Base-by-base conservation (phyloP, 495 filamentous ascomycete genomes). In the Entonaema liquescens region DNA sequence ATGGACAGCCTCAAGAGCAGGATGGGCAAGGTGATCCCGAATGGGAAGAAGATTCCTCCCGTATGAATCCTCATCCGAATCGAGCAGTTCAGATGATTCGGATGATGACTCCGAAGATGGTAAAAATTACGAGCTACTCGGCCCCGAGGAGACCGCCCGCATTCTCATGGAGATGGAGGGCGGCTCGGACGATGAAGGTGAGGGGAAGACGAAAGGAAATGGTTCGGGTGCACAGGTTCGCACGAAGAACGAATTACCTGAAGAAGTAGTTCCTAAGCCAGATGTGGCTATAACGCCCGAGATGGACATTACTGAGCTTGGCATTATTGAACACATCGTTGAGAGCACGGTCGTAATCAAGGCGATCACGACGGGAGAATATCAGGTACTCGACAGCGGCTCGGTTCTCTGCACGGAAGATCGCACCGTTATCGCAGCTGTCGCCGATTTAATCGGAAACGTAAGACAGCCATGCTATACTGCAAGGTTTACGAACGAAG, bases 401-500 rank as follows among this genome's bases (percentile, higher is more conserved):
- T 97, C 95, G 0, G 83, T 97, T 15, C 86, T 99, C 2, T 97
- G 93, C 78, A 84, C 89, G n/a, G 88, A 87, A 70, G 87, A 95
- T 71, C 84, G 93, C 38, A 85, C 82, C 28, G 83, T 97, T 11
- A 83, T 97, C 64, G 95, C 95, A 25, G 88, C 88, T 21, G 85
- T 99, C 4, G 82, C 89, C 5, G 95, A 98, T 69, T 91, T 91
- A 2, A 75, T 98, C 12, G 95, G 94, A 36, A 83, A 90, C 69
- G 93, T 97, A 1, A 86, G 90, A 67, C 88, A 92, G 70, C 95
- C 95, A 1, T 78, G 91, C 23, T 99, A 98, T 77, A 89, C 89
- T 0, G 86, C 97, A 1, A 83, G 85, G 19, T 97, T 93, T 76
- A 80, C 84, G 1, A 89, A 84, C 26, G 79, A 85, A 2, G 83